Base-by-base conservation (phyloP, 352 stramenopile genomes). In the Pythium aphanidermatum region DNA sequence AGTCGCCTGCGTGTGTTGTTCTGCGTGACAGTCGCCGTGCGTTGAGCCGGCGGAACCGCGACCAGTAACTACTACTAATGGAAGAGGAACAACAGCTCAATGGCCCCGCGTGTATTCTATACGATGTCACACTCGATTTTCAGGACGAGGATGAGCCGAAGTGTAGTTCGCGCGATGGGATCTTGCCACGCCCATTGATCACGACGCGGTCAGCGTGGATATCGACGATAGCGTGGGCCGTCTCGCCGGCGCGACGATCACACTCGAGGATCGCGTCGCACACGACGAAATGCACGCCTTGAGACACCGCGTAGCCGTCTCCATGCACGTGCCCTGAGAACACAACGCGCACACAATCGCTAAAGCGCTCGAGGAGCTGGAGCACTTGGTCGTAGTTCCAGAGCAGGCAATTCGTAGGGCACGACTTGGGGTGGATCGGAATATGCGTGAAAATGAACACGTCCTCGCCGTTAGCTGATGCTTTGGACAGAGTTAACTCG, bases 351-450 rank as follows among this genome's bases (percentile, higher is more conserved):
- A 93, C 76, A 34, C 70, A 80, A 2, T 51, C 23, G 46, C 16
- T 1, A 37, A 40, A 20, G 43, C 60, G 54, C 7, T 48, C 50
- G n/a, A 61, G 46, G 17, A 91, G 61, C 16, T 55, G 51, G 16
- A 91, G 43, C 16, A 91, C 51, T 47, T 82, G 66, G 19, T 79
- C 51, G 58, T 86, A 91, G 54, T 93, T 90, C 81, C 81, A 93
- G 12, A 90, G 60, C 44, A 91, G 25, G 36, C 51, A 51, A 19
- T 51, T 65, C 29, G 30, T 50, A 8, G 47, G 54, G 35, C 51
- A 59, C 27, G 51, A 60, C 21, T 36, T 43, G 1, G 70, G 75
- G 31, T 86, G 74, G 23, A 87, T 55, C 10, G 81, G 81, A 4
- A 85, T 67, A 43, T 93, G 81, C 13, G 71, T 71, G 51, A 91